Evolutionary conservation across 805 yeast genomes (phyloP).

Genomic region (Candida tibetensis): DNA sequence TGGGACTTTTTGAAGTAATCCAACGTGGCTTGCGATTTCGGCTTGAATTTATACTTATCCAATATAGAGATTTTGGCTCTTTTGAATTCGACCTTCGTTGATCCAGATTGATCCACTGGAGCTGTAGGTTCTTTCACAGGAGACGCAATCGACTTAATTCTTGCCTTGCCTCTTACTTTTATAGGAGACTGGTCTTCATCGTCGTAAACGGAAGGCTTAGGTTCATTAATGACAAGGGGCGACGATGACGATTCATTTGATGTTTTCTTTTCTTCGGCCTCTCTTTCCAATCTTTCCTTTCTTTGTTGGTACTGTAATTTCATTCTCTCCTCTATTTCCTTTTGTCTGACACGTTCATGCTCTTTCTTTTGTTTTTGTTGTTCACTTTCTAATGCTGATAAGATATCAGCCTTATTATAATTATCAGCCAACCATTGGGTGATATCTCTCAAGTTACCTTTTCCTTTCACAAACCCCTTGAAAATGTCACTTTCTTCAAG

Average conservation of each 20-base stretch:
- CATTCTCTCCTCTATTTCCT: conserved; percentile 14
- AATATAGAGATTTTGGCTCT: conserved; percentile 42
- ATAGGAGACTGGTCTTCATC: conserved; percentile 40
- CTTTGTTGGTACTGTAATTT: conserved; percentile 14
- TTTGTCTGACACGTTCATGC: conserved; percentile 11
- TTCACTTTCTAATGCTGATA: conserved; percentile 18
- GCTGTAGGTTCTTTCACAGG: conserved; percentile 14
- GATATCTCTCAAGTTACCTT: conserved; percentile 40
- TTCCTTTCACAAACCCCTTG: conserved; percentile 42
- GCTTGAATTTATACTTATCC: conserved; percentile 38
- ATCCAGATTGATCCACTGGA: conserved; percentile 7
- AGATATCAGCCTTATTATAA: conserved; percentile 24
- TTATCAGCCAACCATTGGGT: conserved; percentile 39
- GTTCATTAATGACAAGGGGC: neutral
- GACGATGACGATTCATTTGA: neutral
- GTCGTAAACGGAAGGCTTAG: conserved; percentile 10
- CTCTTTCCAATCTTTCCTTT: conserved; percentile 9
- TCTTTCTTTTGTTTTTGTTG: conserved; percentile 9
- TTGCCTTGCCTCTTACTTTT: conserved; percentile 32
- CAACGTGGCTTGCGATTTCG: conserved; percentile 31
- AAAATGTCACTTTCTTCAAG: conserved; percentile 40
- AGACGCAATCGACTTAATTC: conserved; percentile 22
- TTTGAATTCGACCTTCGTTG: conserved; percentile 39
- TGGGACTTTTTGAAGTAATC: conserved; percentile 23
- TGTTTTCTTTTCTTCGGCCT: conserved; percentile 3